Evolutionary conservation across 768 basidiomycete genomes (phyloP).

Genomic region (Lyophyllum semitale): DNA sequence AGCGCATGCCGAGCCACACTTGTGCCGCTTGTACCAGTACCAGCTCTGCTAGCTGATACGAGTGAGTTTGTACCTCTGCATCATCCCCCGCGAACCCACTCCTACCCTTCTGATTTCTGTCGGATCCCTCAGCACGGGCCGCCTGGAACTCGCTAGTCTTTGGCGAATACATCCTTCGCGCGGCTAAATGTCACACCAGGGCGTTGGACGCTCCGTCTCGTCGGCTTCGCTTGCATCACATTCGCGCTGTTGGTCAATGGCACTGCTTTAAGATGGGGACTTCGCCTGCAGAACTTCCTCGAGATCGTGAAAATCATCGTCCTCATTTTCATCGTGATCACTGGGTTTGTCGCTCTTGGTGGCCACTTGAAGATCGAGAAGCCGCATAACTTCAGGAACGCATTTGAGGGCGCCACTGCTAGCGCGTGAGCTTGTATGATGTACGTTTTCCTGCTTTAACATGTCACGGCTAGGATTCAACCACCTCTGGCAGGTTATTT

Average conservation of each 20-base stretch:
- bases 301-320: conserved; percentile 58
- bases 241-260: conserved; percentile 43
- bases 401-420: conserved; percentile 44
- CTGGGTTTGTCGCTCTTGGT: conserved; percentile 48
- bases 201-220: conserved; percentile 33
- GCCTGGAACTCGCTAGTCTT: conserved; percentile 57
- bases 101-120: background rate
- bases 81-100: background rate
- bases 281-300: conserved; percentile 64
- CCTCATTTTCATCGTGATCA: conserved; percentile 47
- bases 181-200: conserved; percentile 31
- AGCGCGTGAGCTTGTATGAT: conserved; percentile 28
- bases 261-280: conserved; percentile 48
- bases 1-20: no score
- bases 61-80: no score
- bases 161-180: conserved; percentile 52
- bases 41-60: no score
- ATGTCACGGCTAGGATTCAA: conserved; percentile 43
- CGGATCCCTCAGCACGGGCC: conserved; percentile 29
- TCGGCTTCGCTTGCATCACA: conserved; percentile 38
- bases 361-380: conserved; percentile 32
- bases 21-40: no score
- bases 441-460: conserved; percentile 44
- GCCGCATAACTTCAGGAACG: conserved; percentile 34
- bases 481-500: conserved; percentile 30